phyloP scores from a whole-genome alignment of 2,329 filamentous ascomycete genomes.

The Microcyclosporella mali region DNA sequence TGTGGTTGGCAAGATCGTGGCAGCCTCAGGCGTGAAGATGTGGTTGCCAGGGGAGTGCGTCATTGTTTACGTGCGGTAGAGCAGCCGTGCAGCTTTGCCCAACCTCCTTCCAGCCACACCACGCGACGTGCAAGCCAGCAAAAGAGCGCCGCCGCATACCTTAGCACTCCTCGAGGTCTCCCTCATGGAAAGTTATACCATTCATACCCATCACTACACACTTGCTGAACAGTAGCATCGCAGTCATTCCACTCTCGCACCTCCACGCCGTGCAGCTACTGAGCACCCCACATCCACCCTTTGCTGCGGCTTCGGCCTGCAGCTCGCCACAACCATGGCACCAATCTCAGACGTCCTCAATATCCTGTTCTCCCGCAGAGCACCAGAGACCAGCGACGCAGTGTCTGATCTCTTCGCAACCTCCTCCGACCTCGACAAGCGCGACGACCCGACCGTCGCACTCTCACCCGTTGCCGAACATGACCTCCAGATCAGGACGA shows the following conservation, averaged over 20 bases:
- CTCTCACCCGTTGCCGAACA: conserved; percentile 11
- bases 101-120: not conserved
- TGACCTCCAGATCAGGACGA: conserved; percentile 10
- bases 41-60: too few relatives aligned
- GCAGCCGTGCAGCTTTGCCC: too few relatives aligned
- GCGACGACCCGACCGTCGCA: conserved; percentile 5
- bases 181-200: conserved; percentile 4
- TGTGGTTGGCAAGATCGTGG: too few relatives aligned
- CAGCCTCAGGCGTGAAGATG: too few relatives aligned
- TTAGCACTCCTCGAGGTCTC: conserved; percentile 1
- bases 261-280: conserved; percentile 1
- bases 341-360: conserved; percentile 21
- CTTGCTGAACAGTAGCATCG: conserved; percentile 2
- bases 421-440: conserved; percentile 26
- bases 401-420: conserved; percentile 26
- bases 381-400: conserved; percentile 7
- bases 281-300: not conserved
- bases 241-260: not conserved
- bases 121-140: not conserved
- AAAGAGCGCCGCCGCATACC: conserved; percentile 4
- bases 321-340: conserved; percentile 22
- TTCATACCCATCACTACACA: conserved; percentile 4
- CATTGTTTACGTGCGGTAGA: too few relatives aligned
- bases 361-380: conserved; percentile 19
- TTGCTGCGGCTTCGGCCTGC: conserved; percentile 28